A percentile compares a stretch with the other conserved stretches of the same genome.
Evolutionary conservation across 1,139 yeast genomes (phyloP).

Genomic region (Pneumocystis wakefieldiae): DNA sequence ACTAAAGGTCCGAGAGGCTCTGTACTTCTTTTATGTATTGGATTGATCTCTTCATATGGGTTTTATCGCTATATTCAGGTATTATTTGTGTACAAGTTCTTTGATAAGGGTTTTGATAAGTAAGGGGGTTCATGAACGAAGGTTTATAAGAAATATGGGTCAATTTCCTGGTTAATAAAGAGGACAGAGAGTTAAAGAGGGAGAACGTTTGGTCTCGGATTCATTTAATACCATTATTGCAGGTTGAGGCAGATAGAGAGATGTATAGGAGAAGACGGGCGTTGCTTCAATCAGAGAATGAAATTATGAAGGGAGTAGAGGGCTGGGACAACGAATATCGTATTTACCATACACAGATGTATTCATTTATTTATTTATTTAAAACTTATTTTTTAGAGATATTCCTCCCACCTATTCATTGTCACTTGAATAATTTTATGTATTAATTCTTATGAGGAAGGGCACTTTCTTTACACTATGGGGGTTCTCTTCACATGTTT

Average conservation of each 20-base stretch:
- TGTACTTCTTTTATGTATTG: slow-evolving; percentile 77
- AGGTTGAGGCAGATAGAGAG: slow-evolving; percentile 75
- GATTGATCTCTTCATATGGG: slow-evolving; percentile 59
- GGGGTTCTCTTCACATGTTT: too few relatives aligned
- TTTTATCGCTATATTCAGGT: slow-evolving; percentile 35
- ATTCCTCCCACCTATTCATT: not conserved
- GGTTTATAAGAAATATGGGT: slow-evolving; percentile 12
- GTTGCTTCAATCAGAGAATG: slow-evolving; percentile 54
- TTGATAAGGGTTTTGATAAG: slow-evolving; percentile 51
- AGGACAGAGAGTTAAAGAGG: slow-evolving; percentile 45
- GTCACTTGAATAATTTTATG: not conserved
- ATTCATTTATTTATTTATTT: not conserved
- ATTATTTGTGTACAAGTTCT: slow-evolving; percentile 25
- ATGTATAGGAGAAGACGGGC: slow-evolving; percentile 57
- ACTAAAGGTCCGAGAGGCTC: slow-evolving; percentile 15
- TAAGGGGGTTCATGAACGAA: slow-evolving; percentile 58
- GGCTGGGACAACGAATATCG: slow-evolving; percentile 41
- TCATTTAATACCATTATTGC: slow-evolving; percentile 54
- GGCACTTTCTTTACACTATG: too few relatives aligned
- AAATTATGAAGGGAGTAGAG: slow-evolving; percentile 42
- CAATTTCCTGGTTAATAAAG: not conserved
- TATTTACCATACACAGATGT: slow-evolving; percentile 33
- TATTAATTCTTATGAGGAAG: too few relatives aligned
- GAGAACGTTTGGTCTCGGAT: slow-evolving; percentile 71
- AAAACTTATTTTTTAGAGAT: not conserved